Percentiles rank a stretch among this genome's conserved stretches.
Evolutionary conservation across 1,139 yeast species (phyloP).

Genomic region (Magnusiomyces clavatus): DNA sequence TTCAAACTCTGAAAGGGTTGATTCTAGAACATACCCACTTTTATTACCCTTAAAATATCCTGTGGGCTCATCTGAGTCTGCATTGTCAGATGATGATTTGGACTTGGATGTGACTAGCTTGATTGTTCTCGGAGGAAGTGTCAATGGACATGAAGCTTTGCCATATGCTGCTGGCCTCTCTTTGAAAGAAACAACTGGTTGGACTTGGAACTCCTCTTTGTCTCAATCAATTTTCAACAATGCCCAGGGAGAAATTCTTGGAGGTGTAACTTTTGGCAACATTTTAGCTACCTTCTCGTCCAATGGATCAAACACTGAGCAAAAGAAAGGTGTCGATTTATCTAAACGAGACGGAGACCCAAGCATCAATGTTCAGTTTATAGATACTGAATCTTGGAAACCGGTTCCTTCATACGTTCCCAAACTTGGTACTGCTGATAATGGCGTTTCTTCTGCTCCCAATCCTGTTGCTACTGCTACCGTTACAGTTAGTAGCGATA

Average conservation of each 20-base stretch:
- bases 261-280: conserved; percentile 36
- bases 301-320: neutral
- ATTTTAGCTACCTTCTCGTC: conserved; percentile 32
- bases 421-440: conserved; percentile 10
- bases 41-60: conserved; percentile 37
- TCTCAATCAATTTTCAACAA: conserved; percentile 10
- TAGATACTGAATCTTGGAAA: conserved; percentile 11
- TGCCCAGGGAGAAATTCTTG: conserved; percentile 24
- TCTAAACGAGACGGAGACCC: conserved; percentile 2
- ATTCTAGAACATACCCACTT: conserved; percentile 42
- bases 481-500: conserved; percentile 12
- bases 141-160: conserved; percentile 32
- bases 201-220: conserved; percentile 38
- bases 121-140: conserved; percentile 38
- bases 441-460: conserved; percentile 3
- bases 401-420: neutral
- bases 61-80: conserved; percentile 18
- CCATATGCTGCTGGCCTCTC: conserved; percentile 40
- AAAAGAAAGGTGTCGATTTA: neutral
- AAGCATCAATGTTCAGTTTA: conserved; percentile 6
- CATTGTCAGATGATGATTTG: conserved; percentile 1
- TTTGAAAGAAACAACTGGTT: conserved; percentile 31
- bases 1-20: conserved; percentile 31
- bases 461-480: conserved; percentile 15
- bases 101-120: conserved; percentile 11